Conservation (phyloP, 148 eudicot genomes). For the Silene conica region DNA sequence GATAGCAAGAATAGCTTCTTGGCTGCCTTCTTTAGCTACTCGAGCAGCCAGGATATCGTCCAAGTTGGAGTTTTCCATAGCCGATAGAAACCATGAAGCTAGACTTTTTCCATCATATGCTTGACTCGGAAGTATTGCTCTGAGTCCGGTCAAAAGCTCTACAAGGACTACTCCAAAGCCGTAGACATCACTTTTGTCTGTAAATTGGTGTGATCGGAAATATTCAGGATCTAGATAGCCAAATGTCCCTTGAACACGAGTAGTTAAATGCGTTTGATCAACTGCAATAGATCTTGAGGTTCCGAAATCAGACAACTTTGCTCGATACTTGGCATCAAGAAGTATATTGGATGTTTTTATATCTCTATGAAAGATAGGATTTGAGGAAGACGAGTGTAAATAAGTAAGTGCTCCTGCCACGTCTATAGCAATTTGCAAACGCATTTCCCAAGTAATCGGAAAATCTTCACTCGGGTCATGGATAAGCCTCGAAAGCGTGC, state of each 20-base stretch:
- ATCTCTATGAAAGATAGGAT: constrained; percentile 25
- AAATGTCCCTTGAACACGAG: constrained; percentile 22
- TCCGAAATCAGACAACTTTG: constrained; percentile 24
- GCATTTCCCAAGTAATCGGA: constrained; percentile 21
- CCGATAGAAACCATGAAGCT: constrained; percentile 16
- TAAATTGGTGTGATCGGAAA: constrained; percentile 13
- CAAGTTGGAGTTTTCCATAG: constrained; percentile 12
- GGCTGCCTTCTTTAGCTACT: constrained; percentile 15
- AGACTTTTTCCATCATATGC: constrained; percentile 22
- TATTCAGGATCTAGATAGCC: constrained; percentile 28
- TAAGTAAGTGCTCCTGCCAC: constrained; percentile 24
- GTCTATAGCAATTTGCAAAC: constrained; percentile 23
- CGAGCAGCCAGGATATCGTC: constrained; percentile 20
- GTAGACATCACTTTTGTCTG: constrained; percentile 32
- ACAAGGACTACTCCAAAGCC: constrained; percentile 33
- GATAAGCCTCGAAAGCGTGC: constrained; percentile 16
- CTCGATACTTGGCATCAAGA: constrained; percentile 18
- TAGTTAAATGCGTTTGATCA: constrained; percentile 25
- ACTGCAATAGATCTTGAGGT: constrained; percentile 18
- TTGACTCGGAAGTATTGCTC: constrained; percentile 13
- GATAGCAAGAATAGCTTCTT: constrained; percentile 13
- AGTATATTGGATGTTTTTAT: constrained; percentile 21
- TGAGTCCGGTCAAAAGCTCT: constrained; percentile 29
- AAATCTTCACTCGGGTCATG: constrained; percentile 23
- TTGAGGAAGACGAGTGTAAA: constrained; percentile 18